Percentiles rank a stretch among this genome's conserved stretches.
These are phyloP conservation scores for Fusarium coicis DNA, from an alignment of 2,329 filamentous ascomycete species.

Conservation along the genomic window DNA sequence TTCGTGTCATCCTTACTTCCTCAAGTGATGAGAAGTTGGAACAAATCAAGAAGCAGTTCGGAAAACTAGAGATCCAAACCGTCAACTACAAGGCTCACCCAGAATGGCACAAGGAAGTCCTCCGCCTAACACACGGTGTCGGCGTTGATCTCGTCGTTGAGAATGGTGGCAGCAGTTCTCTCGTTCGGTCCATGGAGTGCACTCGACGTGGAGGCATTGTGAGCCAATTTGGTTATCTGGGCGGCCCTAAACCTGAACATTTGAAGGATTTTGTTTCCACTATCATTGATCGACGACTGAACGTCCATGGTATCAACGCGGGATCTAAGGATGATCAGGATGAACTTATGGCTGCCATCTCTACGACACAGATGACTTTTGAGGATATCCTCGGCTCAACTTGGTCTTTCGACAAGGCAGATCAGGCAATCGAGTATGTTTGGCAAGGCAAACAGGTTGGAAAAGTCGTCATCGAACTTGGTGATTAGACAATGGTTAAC, in stretches of 20 bases:
- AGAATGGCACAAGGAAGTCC: conserved; percentile 58
- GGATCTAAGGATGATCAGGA: conserved; percentile 54
- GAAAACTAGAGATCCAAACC: conserved; percentile 55
- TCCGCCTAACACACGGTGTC: conserved; percentile 53
- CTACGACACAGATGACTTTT: conserved; percentile 48
- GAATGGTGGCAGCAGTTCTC: conserved; percentile 51
- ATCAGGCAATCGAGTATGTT: conserved; percentile 54
- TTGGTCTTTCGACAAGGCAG: conserved; percentile 52
- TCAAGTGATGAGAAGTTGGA: conserved; percentile 61
- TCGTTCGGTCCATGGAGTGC: conserved; percentile 53
- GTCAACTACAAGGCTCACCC: conserved; percentile 62
- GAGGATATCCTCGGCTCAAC: conserved; percentile 53
- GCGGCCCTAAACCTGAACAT: conserved; percentile 43
- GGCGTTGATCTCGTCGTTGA: conserved; percentile 63
- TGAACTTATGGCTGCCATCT: conserved; percentile 51
- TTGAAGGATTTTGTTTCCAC: conserved; percentile 49
- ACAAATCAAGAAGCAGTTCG: conserved; percentile 51
- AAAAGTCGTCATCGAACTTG: conserved; percentile 50
- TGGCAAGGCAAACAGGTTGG: conserved; percentile 57
- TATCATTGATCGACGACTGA: conserved; percentile 52
- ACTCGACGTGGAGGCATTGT: conserved; percentile 54
- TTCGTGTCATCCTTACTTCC: conserved; percentile 62
- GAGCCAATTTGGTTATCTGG: conserved; percentile 57
- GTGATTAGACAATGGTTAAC: neutral
- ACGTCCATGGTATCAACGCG: conserved; percentile 53